These are phyloP conservation scores for Solanum hybrid DNA, from an alignment of 305 asterid genomes.

Conservation along the genomic window DNA sequence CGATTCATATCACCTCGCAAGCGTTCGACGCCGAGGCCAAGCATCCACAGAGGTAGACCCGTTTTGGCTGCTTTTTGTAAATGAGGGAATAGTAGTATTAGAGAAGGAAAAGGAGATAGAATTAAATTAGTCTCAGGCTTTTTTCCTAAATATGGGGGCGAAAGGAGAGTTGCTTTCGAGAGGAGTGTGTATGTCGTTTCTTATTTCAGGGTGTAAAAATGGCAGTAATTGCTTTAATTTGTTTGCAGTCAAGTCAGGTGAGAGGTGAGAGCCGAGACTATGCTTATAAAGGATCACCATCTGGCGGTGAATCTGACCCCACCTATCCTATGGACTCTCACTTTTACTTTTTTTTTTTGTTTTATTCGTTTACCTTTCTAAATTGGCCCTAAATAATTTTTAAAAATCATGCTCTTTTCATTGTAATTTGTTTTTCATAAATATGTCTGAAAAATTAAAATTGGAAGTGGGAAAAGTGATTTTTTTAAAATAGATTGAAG, in stretches of 20 bases:
- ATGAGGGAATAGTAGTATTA: not conserved
- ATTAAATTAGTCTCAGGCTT: not conserved
- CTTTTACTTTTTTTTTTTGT: not conserved
- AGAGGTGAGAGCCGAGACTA: not conserved
- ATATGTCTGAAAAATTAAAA: too few species aligned
- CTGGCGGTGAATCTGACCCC: not conserved
- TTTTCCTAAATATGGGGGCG: conserved; percentile 5
- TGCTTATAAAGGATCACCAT: not conserved
- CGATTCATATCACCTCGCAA: conserved; percentile 77
- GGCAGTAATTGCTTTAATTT: not conserved
- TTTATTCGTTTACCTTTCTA: not conserved
- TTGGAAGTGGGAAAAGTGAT: too few species aligned
- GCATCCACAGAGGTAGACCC: conserved; percentile 97
- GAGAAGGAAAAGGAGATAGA: not conserved
- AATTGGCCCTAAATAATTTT: not conserved
- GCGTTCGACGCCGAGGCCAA: conserved; percentile 60
- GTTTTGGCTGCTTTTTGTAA: conserved; percentile 42
- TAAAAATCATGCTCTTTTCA: not conserved
- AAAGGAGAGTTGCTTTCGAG: not conserved
- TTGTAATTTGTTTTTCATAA: not conserved
- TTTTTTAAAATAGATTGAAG: too few species aligned
- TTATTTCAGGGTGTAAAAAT: not conserved
- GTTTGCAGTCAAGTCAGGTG: not conserved
- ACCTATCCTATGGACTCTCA: not conserved
- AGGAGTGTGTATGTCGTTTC: not conserved